Evolutionary conservation across 805 yeast species (phyloP), one percentile per base, ranked within the genome.

Genomic region (Ogataea paradorogensis): DNA sequence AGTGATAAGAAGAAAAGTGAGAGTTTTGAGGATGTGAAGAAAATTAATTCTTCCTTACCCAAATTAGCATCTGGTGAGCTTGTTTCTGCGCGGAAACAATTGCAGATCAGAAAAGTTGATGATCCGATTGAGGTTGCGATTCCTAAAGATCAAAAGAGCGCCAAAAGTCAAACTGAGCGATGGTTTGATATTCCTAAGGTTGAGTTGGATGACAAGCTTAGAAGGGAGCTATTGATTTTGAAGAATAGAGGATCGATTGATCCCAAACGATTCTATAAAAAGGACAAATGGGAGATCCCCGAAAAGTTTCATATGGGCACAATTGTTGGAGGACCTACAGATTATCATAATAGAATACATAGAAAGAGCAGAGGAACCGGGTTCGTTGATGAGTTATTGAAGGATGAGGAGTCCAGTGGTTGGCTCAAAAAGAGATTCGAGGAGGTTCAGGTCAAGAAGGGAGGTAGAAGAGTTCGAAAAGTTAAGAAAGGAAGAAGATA

Each of bases 221-320:
- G 84, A 55, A 72, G 95, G 43, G 98, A 93, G 59, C 59, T 93
- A 51, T 69, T 79, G 55, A 65, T 93, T 11, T 70, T 93, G 44
- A 82, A 87, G 56, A 86, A 91, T 67, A 79, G 99, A 63, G 83
- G 84, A 40, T 96, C 89, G 8, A 71, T 93, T 46, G 98, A 93
- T 59, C 98, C 97, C 7, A 93, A 93, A 65, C 76, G 97, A 53
- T 96, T 88, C 64, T 93, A 93, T 65, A 88, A 86, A 64, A 87
- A 86, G 60, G 93, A 84, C 43, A 80, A 71, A 73, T 95, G 32
- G 86, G 84, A 54, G 30, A 36, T 46, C 3, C 54, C 65, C 3
- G 63, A 59, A 33, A 78, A 71, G 49, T 89, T 93, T 60, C 93
- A 91, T 43, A 76, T 85, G 52, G 99, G 99, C 11, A 89, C 96